Evolutionary conservation across 148 eudicot species (phyloP).

Genomic region (Persicaria maculosa): DNA sequence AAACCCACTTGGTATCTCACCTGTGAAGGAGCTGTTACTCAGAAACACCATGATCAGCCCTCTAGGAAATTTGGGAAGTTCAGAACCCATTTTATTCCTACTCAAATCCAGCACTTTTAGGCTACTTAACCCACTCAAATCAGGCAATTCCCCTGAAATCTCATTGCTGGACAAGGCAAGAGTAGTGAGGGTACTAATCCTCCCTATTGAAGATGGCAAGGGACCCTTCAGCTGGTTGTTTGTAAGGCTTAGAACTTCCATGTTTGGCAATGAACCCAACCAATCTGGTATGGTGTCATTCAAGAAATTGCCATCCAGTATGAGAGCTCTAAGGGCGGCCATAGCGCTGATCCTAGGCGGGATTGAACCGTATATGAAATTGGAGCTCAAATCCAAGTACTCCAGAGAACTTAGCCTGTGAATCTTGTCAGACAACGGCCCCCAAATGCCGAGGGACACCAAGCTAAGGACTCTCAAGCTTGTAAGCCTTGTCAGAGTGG

Average conservation of each 20-base stretch:
- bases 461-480: constrained; percentile 48
- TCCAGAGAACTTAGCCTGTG: constrained; percentile 51
- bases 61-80: constrained; percentile 39
- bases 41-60: constrained; percentile 40
- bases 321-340: constrained; percentile 42
- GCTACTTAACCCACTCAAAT: constrained; percentile 36
- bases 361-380: constrained; percentile 53
- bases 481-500: constrained; percentile 54
- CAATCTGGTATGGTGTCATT: constrained; percentile 44
- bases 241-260: constrained; percentile 40
- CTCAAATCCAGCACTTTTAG: constrained; percentile 44
- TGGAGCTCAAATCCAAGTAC: constrained; percentile 55
- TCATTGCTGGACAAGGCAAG: constrained; percentile 43
- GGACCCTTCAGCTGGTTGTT: constrained; percentile 41
- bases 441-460: constrained; percentile 68
- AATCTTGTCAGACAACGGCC: constrained; percentile 51
- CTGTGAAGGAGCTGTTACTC: constrained; percentile 44
- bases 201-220: constrained; percentile 37
- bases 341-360: constrained; percentile 47
- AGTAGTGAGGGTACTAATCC: constrained; percentile 26
- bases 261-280: constrained; percentile 35
- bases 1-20: constrained; percentile 37
- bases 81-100: constrained; percentile 33
- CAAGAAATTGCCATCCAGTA: constrained; percentile 52
- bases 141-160: constrained; percentile 46